These are phyloP conservation scores for Mayamaea pseudoterrestris DNA, from an alignment of 108 stramenopile genomes.

Conservation along the genomic window DNA sequence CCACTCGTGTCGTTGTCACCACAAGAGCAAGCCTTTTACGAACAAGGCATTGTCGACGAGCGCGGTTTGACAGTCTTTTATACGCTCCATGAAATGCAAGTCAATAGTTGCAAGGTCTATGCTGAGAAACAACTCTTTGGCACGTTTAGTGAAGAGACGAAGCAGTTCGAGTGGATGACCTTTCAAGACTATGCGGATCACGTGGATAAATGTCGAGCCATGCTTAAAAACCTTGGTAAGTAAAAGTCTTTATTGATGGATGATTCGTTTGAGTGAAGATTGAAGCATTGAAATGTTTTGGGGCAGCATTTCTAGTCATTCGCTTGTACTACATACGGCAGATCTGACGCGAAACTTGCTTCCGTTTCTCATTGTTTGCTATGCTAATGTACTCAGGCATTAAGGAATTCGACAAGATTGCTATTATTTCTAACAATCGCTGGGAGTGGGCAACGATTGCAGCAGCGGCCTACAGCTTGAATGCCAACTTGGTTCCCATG, in stretches of 20 bases:
- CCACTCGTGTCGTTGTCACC: too few relatives aligned
- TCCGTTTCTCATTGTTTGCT: background rate
- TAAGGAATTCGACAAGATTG: slow-evolving; percentile 55
- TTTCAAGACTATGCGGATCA: slow-evolving; percentile 53
- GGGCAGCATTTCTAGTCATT: background rate
- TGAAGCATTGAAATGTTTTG: background rate
- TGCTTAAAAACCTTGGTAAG: slow-evolving; percentile 74
- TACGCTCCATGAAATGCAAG: slow-evolving; percentile 74
- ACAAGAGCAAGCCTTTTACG: slow-evolving; percentile 29
- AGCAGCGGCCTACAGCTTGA: slow-evolving; percentile 78
- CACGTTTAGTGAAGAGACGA: slow-evolving; percentile 36
- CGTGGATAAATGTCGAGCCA: slow-evolving; percentile 48
- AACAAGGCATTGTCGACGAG: slow-evolving; percentile 46
- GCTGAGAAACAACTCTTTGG: slow-evolving; percentile 58
- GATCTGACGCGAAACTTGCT: background rate
- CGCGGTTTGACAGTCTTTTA: slow-evolving; percentile 38
- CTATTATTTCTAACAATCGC: slow-evolving; percentile 87
- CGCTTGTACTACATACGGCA: background rate
- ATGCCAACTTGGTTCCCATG: slow-evolving; percentile 91
- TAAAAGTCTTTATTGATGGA: background rate
- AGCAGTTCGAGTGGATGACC: slow-evolving; percentile 58
- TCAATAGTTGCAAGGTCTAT: slow-evolving; percentile 40
- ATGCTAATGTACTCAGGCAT: slow-evolving; percentile 27
- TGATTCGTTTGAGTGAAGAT: background rate
- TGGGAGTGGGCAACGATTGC: slow-evolving; percentile 88